A percentile compares a stretch with the other conserved stretches of the same genome.
Evolutionary conservation across 257 asterid species (phyloP).

Genomic region (Solanum rostratum): DNA sequence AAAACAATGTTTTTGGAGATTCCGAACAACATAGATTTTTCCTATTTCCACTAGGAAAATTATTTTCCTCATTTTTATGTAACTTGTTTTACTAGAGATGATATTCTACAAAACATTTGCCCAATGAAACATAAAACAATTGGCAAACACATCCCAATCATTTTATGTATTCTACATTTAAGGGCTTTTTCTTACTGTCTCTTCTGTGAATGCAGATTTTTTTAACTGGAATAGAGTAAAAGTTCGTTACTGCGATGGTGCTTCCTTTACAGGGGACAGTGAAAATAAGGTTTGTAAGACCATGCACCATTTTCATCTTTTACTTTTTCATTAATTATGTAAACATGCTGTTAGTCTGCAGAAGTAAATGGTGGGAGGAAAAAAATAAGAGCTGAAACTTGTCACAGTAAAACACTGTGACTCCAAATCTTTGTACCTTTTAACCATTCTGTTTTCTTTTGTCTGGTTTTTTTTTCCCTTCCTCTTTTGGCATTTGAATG

Average conservation of each 20-base stretch:
- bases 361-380: not conserved
- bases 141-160: not conserved
- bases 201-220: slow-evolving; percentile 34
- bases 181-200: not conserved
- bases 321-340: not conserved
- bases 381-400: not conserved
- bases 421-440: not conserved
- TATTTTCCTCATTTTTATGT: not conserved
- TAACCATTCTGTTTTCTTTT: not conserved
- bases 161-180: not conserved
- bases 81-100: not conserved
- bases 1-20: not conserved
- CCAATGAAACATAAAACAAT: not conserved
- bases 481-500: not conserved
- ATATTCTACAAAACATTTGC: not conserved
- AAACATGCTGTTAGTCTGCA: not conserved
- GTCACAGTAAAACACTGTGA: not conserved
- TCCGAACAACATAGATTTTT: not conserved
- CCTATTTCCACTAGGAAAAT: not conserved
- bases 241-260: slow-evolving; percentile 64
- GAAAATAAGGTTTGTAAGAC: slow-evolving; percentile 36
- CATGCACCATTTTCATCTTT: not conserved
- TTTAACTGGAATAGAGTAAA: slow-evolving; percentile 65
- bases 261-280: slow-evolving; percentile 50
- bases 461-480: not conserved